Conservation (phyloP, 1,284 basidiomycete species). For the Fomitiporia mediterranea region DNA sequence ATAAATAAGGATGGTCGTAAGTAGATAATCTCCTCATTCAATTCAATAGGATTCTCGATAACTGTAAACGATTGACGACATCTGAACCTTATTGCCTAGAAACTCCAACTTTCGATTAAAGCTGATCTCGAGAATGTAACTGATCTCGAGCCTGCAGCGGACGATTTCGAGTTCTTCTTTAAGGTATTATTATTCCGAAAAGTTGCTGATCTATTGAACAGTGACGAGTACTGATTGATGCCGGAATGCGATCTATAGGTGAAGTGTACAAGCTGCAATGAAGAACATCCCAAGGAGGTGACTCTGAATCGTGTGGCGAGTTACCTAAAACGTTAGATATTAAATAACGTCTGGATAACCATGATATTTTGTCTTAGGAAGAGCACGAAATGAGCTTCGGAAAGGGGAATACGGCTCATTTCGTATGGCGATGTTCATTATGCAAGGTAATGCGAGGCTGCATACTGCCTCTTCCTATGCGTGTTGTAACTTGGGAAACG, state of each 20-base stretch:
- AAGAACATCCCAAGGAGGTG: constrained; percentile 65
- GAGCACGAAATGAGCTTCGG: constrained; percentile 56
- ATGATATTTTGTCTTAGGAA: constrained; percentile 42
- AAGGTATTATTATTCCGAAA: constrained; percentile 37
- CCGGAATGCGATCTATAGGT: constrained; percentile 57
- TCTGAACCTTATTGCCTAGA: constrained; percentile 37
- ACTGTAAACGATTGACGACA: no score
- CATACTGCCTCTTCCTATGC: no score
- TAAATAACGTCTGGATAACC: neutral
- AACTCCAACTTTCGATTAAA: constrained; percentile 63
- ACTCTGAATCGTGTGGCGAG: constrained; percentile 62
- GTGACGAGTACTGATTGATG: no score
- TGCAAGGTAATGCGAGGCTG: constrained; percentile 48
- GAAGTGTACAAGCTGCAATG: constrained; percentile 74
- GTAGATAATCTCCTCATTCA: no score
- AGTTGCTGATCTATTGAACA: neutral
- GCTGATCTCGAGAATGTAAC: constrained; percentile 77
- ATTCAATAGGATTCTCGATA: no score
- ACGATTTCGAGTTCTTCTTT: constrained; percentile 76
- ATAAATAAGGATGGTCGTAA: no score
- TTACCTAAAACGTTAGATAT: constrained; percentile 6
- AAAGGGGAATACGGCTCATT: constrained; percentile 64
- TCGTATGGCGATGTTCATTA: constrained; percentile 72
- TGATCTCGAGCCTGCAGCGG: constrained; percentile 52
- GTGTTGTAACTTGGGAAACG: neutral